Percentiles rank a stretch among this genome's conserved stretches.
phyloP scores from a whole-genome alignment of 2,329 filamentous ascomycete genomes.

The Bretziella fagacearum region DNA sequence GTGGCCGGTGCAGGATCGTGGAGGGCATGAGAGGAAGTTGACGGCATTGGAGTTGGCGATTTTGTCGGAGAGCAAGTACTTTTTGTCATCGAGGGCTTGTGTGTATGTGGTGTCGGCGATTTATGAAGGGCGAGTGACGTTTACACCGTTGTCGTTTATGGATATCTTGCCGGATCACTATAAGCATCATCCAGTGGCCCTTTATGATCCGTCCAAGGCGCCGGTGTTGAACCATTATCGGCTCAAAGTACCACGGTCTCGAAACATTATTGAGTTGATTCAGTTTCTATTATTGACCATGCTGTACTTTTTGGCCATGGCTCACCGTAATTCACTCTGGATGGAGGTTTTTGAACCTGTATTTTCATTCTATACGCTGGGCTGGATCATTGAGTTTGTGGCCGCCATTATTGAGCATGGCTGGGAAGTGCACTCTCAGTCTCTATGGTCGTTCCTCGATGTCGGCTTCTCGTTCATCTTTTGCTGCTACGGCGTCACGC shows the following conservation, averaged over 20 bases:
- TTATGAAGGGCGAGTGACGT: slow-evolving; percentile 50
- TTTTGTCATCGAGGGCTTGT: slow-evolving; percentile 48
- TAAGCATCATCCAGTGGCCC: slow-evolving; percentile 50
- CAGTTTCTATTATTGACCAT: slow-evolving; percentile 48
- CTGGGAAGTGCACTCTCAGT: slow-evolving; percentile 54
- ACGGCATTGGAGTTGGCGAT: slow-evolving; percentile 58
- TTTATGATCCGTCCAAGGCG: slow-evolving; percentile 50
- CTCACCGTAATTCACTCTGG: slow-evolving; percentile 34
- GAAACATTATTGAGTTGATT: slow-evolving; percentile 46
- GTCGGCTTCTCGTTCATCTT: slow-evolving; percentile 51
- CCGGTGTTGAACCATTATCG: slow-evolving; percentile 55
- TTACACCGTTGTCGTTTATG: slow-evolving; percentile 52
- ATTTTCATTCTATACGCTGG: slow-evolving; percentile 47
- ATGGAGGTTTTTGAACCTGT: slow-evolving; percentile 29
- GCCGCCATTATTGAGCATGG: slow-evolving; percentile 49
- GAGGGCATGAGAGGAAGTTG: slow-evolving; percentile 35
- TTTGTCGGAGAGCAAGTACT: slow-evolving; percentile 51
- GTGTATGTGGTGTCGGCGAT: slow-evolving; percentile 56
- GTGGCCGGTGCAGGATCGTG: slow-evolving; percentile 23
- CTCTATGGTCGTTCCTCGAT: slow-evolving; percentile 59
- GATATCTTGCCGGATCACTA: slow-evolving; percentile 61
- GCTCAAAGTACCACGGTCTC: slow-evolving; percentile 50
- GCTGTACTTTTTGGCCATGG: slow-evolving; percentile 49
- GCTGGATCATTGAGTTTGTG: slow-evolving; percentile 51
- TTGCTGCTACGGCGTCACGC: slow-evolving; percentile 40